Evolutionary conservation across 2,329 filamentous ascomycete genomes (phyloP).

Genomic region (Cordyceps sp.): DNA sequence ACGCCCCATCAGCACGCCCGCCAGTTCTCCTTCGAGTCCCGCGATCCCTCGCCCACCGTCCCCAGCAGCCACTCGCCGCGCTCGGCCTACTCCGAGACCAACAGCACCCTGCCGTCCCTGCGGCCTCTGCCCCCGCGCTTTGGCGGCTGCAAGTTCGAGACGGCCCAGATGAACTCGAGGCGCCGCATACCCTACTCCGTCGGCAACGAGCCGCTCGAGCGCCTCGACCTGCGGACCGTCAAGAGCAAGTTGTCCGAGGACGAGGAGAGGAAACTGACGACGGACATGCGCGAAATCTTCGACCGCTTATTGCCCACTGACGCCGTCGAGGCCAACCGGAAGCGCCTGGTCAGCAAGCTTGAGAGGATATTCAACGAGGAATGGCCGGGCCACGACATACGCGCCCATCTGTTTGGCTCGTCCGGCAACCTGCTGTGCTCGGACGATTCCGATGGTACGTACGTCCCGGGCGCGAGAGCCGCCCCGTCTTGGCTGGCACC

Average conservation of each 20-base stretch:
- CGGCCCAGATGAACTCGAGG: constrained; percentile 62
- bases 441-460: constrained; percentile 84
- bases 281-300: constrained; percentile 76
- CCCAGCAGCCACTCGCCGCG: constrained; percentile 69
- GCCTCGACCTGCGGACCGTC: constrained; percentile 52
- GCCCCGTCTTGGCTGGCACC: too few relatives aligned
- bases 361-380: constrained; percentile 76
- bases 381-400: constrained; percentile 83
- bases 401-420: constrained; percentile 91
- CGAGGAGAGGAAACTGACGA: constrained; percentile 59
- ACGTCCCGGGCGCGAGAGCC: too few relatives aligned
- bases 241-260: constrained; percentile 54
- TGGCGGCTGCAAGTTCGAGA: constrained; percentile 74
- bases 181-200: constrained; percentile 84
- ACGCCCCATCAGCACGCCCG: constrained; percentile 82
- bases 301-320: constrained; percentile 67
- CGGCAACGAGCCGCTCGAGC: constrained; percentile 63
- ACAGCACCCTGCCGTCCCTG: constrained; percentile 52
- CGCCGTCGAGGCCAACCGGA: constrained; percentile 60
- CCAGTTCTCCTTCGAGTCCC: constrained; percentile 65
- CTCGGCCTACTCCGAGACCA: constrained; percentile 81
- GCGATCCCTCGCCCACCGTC: constrained; percentile 62
- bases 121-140: constrained; percentile 42
- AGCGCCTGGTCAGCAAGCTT: constrained; percentile 68
- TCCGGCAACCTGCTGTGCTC: constrained; percentile 91